A percentile compares a stretch with the other conserved stretches of the same genome.
Conservation (phyloP, 2,329 filamentous ascomycete genomes). For the Dactylonectria macrodidyma region DNA sequence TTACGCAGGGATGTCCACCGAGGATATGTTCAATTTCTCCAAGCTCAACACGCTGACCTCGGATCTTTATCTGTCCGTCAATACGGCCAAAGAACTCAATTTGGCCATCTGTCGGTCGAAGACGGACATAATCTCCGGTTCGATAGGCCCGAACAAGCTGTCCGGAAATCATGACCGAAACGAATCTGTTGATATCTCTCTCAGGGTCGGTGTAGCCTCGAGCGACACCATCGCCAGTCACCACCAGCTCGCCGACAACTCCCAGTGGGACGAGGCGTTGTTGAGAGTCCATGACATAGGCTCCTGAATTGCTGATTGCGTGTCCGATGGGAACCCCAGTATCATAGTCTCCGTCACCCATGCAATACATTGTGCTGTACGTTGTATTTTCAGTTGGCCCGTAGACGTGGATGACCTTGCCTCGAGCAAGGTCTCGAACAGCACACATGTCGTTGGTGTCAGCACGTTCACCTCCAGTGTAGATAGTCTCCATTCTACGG, state of each 20-base stretch:
- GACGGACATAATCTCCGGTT: constrained; percentile 37
- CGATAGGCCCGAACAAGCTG: constrained; percentile 25
- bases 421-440: constrained; percentile 9
- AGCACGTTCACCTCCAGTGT: constrained; percentile 39
- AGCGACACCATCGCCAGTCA: constrained; percentile 43
- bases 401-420: constrained; percentile 27
- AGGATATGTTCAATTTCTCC: constrained; percentile 38
- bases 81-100: constrained; percentile 39
- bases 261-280: constrained; percentile 44
- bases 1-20: neutral
- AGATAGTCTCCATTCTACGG: constrained; percentile 19
- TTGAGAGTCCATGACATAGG: constrained; percentile 44
- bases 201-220: constrained; percentile 5
- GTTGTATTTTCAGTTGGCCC: constrained; percentile 41
- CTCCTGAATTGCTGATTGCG: constrained; percentile 39
- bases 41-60: constrained; percentile 41
- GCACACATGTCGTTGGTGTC: constrained; percentile 20
- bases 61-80: constrained; percentile 42
- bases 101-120: constrained; percentile 31
- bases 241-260: constrained; percentile 48
- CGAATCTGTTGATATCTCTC: neutral
- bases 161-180: neutral
- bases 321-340: constrained; percentile 41
- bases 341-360: constrained; percentile 9
- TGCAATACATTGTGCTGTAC: constrained; percentile 20